These are phyloP conservation scores for Gossypium schwendimanii DNA, from an alignment of 441 rosid species.

Conservation along the genomic window DNA sequence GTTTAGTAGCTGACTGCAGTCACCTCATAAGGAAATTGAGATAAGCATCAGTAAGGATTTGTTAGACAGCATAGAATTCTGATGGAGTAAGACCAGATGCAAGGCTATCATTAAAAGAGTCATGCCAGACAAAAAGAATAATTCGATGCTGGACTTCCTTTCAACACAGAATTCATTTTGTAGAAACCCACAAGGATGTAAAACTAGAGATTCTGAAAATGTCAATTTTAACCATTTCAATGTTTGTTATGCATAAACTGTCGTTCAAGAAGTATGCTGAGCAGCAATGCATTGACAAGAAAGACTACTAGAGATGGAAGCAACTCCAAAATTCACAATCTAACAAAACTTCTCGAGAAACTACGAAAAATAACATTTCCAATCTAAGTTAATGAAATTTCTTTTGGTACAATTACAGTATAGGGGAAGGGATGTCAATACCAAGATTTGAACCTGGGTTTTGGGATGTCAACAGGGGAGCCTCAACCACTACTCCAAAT, in stretches of 20 bases:
- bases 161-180: background rate
- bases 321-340: background rate
- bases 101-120: background rate
- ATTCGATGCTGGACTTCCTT: background rate
- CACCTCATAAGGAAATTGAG: background rate
- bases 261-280: background rate
- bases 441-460: too few relatives aligned
- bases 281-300: background rate
- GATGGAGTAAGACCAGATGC: background rate
- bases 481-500: too few relatives aligned
- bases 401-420: too few relatives aligned
- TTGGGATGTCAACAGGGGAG: too few relatives aligned
- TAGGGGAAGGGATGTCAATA: too few relatives aligned
- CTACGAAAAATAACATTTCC: background rate
- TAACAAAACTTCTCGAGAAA: background rate
- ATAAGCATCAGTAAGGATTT: background rate
- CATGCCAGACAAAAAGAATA: background rate
- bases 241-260: background rate
- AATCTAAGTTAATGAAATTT: background rate
- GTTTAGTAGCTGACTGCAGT: conserved; percentile 32
- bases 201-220: background rate
- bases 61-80: background rate
- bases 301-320: background rate
- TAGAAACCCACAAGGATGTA: background rate
- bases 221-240: background rate